phyloP scores from a whole-genome alignment of 2,329 filamentous ascomycete species.

The Trichophyton mentagrophytes region DNA sequence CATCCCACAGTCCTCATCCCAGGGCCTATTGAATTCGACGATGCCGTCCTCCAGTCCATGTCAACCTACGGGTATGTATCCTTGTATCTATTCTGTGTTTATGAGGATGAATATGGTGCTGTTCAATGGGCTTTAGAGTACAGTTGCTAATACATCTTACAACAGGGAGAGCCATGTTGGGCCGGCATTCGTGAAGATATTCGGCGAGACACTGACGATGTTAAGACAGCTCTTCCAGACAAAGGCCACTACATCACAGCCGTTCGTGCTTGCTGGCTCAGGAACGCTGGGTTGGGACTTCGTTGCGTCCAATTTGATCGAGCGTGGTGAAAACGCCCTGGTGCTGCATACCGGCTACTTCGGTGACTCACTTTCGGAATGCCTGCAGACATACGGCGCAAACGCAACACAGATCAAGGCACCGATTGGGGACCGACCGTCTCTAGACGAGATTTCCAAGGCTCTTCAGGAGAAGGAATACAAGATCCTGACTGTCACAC shows the following conservation, averaged over 20 bases:
- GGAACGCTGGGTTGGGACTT: constrained; percentile 96
- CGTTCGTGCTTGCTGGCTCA: constrained; percentile 85
- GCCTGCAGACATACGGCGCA: constrained; percentile 79
- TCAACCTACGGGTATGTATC: constrained; percentile 56
- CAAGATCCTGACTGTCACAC: constrained; percentile 88
- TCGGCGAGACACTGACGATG: constrained; percentile 78
- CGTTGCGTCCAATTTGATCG: constrained; percentile 82
- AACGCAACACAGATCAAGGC: constrained; percentile 83
- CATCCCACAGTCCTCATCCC: constrained; percentile 80
- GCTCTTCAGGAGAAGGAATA: constrained; percentile 82
- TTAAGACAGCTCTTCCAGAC: constrained; percentile 92
- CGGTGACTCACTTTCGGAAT: constrained; percentile 85
- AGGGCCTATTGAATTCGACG: constrained; percentile 94
- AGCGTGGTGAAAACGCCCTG: constrained; percentile 78
- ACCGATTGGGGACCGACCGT: constrained; percentile 74
- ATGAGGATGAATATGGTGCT: neutral
- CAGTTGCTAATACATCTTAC: neutral
- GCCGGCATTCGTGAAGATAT: constrained; percentile 73
- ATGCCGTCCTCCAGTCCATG: constrained; percentile 92
- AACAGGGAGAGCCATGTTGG: constrained; percentile 85
- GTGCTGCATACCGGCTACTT: constrained; percentile 97
- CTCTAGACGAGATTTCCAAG: constrained; percentile 75
- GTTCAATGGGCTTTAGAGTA: neutral
- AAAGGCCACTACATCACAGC: constrained; percentile 66
- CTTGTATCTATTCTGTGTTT: neutral